These are phyloP conservation scores for Hypomyces rosellus DNA, from an alignment of 2,329 filamentous ascomycete species.

Conservation along the genomic window DNA sequence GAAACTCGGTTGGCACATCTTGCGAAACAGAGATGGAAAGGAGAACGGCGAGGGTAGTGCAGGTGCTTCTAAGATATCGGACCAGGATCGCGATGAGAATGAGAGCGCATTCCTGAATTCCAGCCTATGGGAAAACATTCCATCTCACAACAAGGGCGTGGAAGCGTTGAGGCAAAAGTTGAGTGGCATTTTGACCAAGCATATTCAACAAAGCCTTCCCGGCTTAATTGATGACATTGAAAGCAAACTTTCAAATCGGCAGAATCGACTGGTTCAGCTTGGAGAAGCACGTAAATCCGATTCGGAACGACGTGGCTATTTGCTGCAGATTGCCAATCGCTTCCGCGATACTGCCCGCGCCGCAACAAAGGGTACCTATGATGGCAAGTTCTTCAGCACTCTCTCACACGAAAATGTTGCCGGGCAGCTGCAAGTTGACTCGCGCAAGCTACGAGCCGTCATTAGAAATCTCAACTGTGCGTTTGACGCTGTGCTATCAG, in stretches of 20 bases:
- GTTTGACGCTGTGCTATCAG: conserved; percentile 22
- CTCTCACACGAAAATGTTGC: conserved; percentile 5
- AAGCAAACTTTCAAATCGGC: conserved; percentile 4
- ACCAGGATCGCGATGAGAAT: conserved; percentile 21
- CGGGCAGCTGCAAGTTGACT: neutral
- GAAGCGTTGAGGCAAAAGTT: conserved; percentile 27
- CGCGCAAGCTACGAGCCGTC: conserved; percentile 23
- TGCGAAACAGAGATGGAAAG: conserved; percentile 43
- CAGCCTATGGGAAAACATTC: conserved; percentile 20
- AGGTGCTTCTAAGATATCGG: neutral
- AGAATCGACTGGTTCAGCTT: conserved; percentile 11
- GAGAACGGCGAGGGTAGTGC: conserved; percentile 13
- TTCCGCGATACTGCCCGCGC: conserved; percentile 28
- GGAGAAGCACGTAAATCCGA: conserved; percentile 15
- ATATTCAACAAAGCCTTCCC: conserved; percentile 22
- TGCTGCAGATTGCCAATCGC: conserved; percentile 29
- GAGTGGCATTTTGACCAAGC: conserved; percentile 24
- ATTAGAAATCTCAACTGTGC: conserved; percentile 25
- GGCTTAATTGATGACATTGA: conserved; percentile 23
- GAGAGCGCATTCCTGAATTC: conserved; percentile 28
- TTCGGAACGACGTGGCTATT: conserved; percentile 24
- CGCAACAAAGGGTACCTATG: conserved; percentile 23
- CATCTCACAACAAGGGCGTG: conserved; percentile 27
- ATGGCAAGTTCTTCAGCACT: conserved; percentile 31
- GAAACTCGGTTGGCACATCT: conserved; percentile 45